A percentile compares a stretch with the other conserved stretches of the same genome.
These are phyloP conservation scores for Pyricularia grisea DNA, from an alignment of 2,329 filamentous ascomycete species.

Conservation along the genomic window DNA sequence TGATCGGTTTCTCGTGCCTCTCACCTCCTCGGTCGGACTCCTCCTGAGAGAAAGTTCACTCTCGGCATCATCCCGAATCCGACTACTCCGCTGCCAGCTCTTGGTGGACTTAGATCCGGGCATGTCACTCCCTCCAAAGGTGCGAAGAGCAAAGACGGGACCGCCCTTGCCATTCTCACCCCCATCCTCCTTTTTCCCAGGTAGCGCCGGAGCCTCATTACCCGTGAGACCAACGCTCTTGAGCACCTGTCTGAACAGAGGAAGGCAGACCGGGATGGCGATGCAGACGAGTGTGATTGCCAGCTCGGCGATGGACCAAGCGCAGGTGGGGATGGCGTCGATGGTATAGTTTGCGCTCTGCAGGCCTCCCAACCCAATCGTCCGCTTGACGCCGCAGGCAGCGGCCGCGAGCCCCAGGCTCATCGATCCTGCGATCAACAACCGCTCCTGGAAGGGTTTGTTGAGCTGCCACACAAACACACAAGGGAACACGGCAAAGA, in stretches of 20 bases:
- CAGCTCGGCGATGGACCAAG: conserved; percentile 9
- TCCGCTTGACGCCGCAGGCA: conserved; percentile 20
- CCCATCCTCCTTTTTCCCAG: not conserved
- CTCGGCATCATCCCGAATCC: not conserved
- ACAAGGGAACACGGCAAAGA: conserved; percentile 31
- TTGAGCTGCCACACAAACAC: conserved; percentile 31
- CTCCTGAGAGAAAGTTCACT: not conserved
- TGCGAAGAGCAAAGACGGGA: not conserved
- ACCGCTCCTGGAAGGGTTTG: conserved; percentile 32
- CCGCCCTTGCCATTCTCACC: not conserved
- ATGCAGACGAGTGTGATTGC: conserved; percentile 7
- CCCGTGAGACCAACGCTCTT: too few species aligned
- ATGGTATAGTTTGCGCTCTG: conserved; percentile 2
- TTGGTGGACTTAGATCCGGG: not conserved
- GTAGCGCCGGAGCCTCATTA: not conserved
- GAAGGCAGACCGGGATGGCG: conserved; percentile 7
- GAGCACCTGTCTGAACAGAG: not conserved
- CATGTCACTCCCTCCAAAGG: conserved; percentile 2
- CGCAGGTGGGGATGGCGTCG: conserved; percentile 6
- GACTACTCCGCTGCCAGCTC: not conserved
- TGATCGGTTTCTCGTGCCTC: not conserved
- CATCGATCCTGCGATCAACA: conserved; percentile 28
- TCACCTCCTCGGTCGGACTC: not conserved
- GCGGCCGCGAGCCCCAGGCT: conserved; percentile 20
- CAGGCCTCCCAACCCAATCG: conserved; percentile 1